Percentiles rank a stretch among this genome's conserved stretches.
phyloP scores from a whole-genome alignment of 805 yeast species.

The Saccharomycopsis fermentans region DNA sequence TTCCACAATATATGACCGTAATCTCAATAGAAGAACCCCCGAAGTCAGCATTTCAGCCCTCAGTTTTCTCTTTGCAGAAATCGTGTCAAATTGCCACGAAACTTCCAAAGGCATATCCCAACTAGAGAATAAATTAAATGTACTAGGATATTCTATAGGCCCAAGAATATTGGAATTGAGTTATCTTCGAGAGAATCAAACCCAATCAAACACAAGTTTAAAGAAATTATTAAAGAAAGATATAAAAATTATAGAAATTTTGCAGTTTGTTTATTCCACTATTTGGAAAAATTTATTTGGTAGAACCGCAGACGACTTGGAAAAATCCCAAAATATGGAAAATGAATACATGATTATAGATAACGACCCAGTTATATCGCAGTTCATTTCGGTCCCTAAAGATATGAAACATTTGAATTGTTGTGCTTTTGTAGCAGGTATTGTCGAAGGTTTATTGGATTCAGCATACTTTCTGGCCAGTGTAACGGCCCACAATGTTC shows the following conservation, averaged over 20 bases:
- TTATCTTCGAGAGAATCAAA: constrained; percentile 53
- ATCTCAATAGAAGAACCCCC: constrained; percentile 50
- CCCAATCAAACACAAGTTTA: constrained; percentile 21
- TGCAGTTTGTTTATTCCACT: constrained; percentile 61
- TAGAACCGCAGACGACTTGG: constrained; percentile 61
- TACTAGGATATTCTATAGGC: constrained; percentile 72
- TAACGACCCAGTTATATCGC: constrained; percentile 58
- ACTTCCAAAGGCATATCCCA: constrained; percentile 61
- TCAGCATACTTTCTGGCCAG: constrained; percentile 60
- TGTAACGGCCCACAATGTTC: constrained; percentile 78
- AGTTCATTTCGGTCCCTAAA: constrained; percentile 65
- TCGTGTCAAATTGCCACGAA: constrained; percentile 53
- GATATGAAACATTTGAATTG: constrained; percentile 72
- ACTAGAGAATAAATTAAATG: constrained; percentile 50
- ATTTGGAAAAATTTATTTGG: constrained; percentile 73
- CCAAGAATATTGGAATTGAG: constrained; percentile 58
- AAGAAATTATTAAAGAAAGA: constrained; percentile 52
- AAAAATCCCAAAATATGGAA: constrained; percentile 57
- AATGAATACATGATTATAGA: constrained; percentile 64
- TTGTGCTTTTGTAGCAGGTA: constrained; percentile 76
- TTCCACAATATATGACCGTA: constrained; percentile 52
- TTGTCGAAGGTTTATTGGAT: constrained; percentile 74
- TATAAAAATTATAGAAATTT: constrained; percentile 50
- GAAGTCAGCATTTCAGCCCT: constrained; percentile 61
- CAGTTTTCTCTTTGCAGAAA: constrained; percentile 60